These are phyloP conservation scores for Asparagopsis taxiformis DNA, from an alignment of 31 red algal genomes.

Conservation along the genomic window DNA sequence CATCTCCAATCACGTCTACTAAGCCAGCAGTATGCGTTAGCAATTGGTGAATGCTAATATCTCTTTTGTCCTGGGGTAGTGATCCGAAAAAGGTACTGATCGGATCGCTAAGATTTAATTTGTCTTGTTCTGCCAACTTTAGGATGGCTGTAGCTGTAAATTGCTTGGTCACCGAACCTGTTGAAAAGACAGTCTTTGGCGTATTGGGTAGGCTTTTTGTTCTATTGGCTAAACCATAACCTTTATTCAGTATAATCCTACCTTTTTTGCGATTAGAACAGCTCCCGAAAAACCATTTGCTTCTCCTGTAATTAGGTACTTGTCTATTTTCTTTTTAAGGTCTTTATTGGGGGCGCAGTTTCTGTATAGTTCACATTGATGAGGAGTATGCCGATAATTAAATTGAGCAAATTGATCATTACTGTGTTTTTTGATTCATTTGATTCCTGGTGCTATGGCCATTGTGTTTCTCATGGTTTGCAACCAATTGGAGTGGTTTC, in stretches of 20 bases:
- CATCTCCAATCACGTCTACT: background rate
- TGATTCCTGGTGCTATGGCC: too few relatives aligned
- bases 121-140: background rate
- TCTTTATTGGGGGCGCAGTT: too few relatives aligned
- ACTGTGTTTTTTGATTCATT: too few relatives aligned
- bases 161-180: constrained; percentile 7
- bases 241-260: background rate
- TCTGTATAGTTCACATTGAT: too few relatives aligned
- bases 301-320: background rate
- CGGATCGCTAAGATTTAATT: background rate
- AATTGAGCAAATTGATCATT: too few relatives aligned
- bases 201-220: background rate
- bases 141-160: constrained; percentile 4
- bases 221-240: background rate
- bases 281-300: constrained; percentile 5
- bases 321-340: constrained; percentile 3
- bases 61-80: background rate
- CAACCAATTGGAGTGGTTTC: too few relatives aligned
- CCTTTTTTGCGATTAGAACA: constrained; percentile 4
- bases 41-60: constrained; percentile 3
- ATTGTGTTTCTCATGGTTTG: too few relatives aligned
- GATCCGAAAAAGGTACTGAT: background rate
- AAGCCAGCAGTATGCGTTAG: background rate
- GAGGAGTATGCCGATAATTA: too few relatives aligned
- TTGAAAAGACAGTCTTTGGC: background rate